Base-by-base conservation (phyloP, 306 rosid genomes). In the Vicia villosa region DNA sequence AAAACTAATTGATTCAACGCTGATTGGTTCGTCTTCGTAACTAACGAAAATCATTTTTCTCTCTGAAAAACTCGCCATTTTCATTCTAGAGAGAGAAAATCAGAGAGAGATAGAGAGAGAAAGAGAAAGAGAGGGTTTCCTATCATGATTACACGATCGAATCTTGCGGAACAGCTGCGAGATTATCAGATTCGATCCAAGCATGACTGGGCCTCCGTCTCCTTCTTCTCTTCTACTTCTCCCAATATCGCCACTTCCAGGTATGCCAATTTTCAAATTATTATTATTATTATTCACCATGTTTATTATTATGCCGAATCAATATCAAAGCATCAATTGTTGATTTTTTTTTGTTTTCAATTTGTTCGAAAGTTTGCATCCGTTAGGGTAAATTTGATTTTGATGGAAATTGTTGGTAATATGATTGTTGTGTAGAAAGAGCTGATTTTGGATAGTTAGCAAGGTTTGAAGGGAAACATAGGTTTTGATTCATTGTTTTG, bases 101-200 rank as follows among this genome's bases (percentile, higher is more conserved):
- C 36, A 41, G 58, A 54, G 71, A 41, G 38, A 30, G 49, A 17
- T 17, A 67, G 20, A 50, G 37, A 52, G 19, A 43, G n/a, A 72
- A 36, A 54, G 75, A 59, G 78, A 21, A 26, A 10, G 68, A 60
- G 68, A 10, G 54, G 46, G 41, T 19, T 3, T 0, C 24, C 10
- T 19, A 82, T 74, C 69, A 95, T 95, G 99, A 95, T 95, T 80
- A 91, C 99, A 63, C 88, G 99, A 84, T 95, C 99, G 86, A 95
- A 95, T 91, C 96, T 95, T 72, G 99, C 90, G 10, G 99, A 95
- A 72, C 97, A 91, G 88, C 84, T 95, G 68, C 75, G 97, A 47
- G 99, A 95, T 79, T 95, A 95, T 81, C 99, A 95, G 90, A 86
- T 95, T 89, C 92, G 99, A 95, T 95, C 99, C 68, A 95, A 95